A percentile compares a stretch with the other conserved stretches of the same genome.
These are phyloP conservation scores for Aegilops speltoides DNA, from an alignment of 176 grass and related monocot genomes.

Conservation along the genomic window DNA sequence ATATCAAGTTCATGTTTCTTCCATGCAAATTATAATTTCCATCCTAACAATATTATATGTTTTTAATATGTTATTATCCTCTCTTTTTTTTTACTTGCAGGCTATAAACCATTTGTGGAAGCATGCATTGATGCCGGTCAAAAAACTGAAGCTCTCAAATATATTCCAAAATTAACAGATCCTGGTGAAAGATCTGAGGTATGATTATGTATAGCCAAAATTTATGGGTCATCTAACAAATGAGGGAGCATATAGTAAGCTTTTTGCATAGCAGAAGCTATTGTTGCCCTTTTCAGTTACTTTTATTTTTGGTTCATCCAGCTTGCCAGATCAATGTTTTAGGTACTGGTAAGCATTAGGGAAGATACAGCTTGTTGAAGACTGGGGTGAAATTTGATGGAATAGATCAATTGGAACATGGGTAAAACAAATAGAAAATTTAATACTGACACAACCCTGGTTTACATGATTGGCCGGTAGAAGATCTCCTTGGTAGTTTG, in stretches of 20 bases:
- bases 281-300: neutral
- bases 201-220: constrained; percentile 25
- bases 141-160: constrained; percentile 85
- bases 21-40: neutral
- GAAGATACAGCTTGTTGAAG: neutral
- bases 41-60: neutral
- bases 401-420: constrained; percentile 28
- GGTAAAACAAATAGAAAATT: neutral
- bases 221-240: neutral
- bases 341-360: neutral
- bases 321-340: constrained; percentile 4
- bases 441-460: neutral
- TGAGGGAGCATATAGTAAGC: neutral
- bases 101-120: constrained; percentile 96
- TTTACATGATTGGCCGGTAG: neutral
- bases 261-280: neutral
- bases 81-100: constrained; percentile 34
- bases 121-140: constrained; percentile 96
- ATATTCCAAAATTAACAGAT: constrained; percentile 75
- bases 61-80: constrained; percentile 3
- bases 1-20: constrained; percentile 11
- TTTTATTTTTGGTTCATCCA: neutral
- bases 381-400: neutral
- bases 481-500: neutral
- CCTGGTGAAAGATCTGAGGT: constrained; percentile 90